Percentiles rank a stretch among this genome's conserved stretches.
Evolutionary conservation across 2,329 filamentous ascomycete genomes (phyloP).

Genomic region (Zymoseptoria passerinii): DNA sequence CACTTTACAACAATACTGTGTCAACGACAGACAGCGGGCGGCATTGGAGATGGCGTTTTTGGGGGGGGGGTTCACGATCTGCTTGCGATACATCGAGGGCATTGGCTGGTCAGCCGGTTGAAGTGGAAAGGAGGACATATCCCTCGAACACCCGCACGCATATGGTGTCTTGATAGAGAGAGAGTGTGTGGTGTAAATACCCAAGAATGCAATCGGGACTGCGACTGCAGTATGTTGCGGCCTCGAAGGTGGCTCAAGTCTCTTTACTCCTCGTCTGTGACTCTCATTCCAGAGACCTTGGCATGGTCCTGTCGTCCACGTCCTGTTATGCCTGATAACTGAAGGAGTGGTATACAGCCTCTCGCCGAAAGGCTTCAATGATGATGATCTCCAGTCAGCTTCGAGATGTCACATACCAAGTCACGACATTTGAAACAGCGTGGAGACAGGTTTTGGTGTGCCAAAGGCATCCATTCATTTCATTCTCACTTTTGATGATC

Average conservation of each 20-base stretch:
- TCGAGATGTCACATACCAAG: neutral
- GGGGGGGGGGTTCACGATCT: neutral
- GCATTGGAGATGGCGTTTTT: neutral
- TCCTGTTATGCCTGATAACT: no score
- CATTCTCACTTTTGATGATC: neutral
- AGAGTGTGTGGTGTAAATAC: neutral
- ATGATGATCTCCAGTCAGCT: no score
- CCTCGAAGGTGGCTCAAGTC: neutral
- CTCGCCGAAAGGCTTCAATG: no score
- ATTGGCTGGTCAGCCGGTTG: neutral
- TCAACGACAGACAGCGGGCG: neutral
- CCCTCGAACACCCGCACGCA: neutral
- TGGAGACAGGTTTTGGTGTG: slow-evolving; percentile 1
- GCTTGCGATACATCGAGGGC: neutral
- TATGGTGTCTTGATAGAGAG: no score
- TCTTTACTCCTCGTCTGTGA: neutral
- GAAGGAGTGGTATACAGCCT: no score
- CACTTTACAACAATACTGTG: neutral
- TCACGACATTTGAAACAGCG: neutral
- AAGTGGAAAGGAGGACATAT: neutral
- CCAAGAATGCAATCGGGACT: neutral
- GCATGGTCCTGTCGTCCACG: no score
- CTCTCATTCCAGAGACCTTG: neutral
- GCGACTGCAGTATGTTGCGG: neutral
- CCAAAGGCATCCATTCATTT: slow-evolving; percentile 5